These are phyloP conservation scores for Dysphania ambrosioides DNA, from an alignment of 148 eudicot species.

Conservation along the genomic window DNA sequence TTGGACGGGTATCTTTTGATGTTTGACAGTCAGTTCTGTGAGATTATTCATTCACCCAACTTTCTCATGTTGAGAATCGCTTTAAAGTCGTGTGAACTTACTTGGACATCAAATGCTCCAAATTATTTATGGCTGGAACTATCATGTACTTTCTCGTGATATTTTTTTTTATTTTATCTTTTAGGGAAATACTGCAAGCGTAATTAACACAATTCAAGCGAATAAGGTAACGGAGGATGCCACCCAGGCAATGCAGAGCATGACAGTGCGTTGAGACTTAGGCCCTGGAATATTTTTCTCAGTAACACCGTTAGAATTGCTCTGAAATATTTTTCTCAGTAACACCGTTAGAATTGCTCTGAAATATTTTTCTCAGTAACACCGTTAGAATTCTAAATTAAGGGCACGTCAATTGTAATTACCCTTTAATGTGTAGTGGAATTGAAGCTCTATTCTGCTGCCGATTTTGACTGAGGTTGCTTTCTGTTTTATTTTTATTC, in stretches of 20 bases:
- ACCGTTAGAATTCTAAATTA: neutral
- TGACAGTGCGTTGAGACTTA: conserved; percentile 45
- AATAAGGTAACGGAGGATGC: conserved; percentile 73
- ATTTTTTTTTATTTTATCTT: neutral
- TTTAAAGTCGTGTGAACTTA: no score
- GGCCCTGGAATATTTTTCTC: neutral
- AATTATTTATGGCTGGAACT: neutral
- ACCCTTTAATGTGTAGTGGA: neutral
- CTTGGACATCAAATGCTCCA: no score
- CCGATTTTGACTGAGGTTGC: conserved; percentile 16
- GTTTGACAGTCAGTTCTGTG: no score
- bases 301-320: no score
- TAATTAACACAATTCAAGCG: conserved; percentile 72
- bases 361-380: no score
- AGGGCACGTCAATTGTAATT: conserved; percentile 16
- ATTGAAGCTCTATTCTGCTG: neutral
- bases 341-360: neutral
- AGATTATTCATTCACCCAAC: no score
- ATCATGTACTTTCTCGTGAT: neutral
- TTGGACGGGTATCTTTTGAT: no score
- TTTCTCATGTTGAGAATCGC: no score
- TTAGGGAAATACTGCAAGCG: conserved; percentile 65
- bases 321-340: no score
- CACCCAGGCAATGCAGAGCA: conserved; percentile 55
- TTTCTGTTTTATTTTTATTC: conserved; percentile 1